Evolutionary conservation across 495 filamentous ascomycete species (phyloP).

Genomic region (Penicillium taxi): DNA sequence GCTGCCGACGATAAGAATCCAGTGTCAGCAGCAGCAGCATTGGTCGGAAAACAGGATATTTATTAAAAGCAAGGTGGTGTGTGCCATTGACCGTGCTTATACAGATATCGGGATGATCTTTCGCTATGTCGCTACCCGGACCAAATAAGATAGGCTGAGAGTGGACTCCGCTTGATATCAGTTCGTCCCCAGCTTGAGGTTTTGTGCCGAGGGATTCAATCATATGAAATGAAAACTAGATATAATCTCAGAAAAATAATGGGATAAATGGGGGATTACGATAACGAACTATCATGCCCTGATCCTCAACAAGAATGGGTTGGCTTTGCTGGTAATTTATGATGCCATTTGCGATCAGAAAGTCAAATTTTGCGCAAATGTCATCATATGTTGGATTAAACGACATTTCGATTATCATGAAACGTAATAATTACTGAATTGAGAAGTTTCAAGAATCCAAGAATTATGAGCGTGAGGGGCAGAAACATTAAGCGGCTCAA

Average conservation of each 20-base stretch:
- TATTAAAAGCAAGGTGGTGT: conserved; percentile 33
- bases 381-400: conserved; percentile 10
- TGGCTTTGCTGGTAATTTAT: conserved; percentile 9
- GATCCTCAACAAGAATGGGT: conserved; percentile 4
- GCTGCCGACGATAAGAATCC: conserved; percentile 31
- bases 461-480: no score
- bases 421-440: no score
- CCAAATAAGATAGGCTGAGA: conserved; percentile 4
- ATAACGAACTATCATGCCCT: conserved; percentile 10
- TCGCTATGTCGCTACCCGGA: conserved; percentile 10
- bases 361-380: conserved; percentile 13
- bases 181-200: conserved; percentile 7
- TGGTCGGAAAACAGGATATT: conserved; percentile 32
- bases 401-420: conserved; percentile 5
- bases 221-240: conserved; percentile 10
- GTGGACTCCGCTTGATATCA: neutral
- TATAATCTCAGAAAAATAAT: neutral
- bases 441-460: no score
- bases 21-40: conserved; percentile 32
- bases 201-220: conserved; percentile 5
- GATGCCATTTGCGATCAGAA: conserved; percentile 8
- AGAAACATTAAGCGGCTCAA: no score
- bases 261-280: neutral
- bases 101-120: conserved; percentile 10
- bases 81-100: conserved; percentile 13